A percentile compares a stretch with the other conserved stretches of the same genome.
phyloP scores from a whole-genome alignment of 768 basidiomycete species.

The Heimioporus sp. region DNA sequence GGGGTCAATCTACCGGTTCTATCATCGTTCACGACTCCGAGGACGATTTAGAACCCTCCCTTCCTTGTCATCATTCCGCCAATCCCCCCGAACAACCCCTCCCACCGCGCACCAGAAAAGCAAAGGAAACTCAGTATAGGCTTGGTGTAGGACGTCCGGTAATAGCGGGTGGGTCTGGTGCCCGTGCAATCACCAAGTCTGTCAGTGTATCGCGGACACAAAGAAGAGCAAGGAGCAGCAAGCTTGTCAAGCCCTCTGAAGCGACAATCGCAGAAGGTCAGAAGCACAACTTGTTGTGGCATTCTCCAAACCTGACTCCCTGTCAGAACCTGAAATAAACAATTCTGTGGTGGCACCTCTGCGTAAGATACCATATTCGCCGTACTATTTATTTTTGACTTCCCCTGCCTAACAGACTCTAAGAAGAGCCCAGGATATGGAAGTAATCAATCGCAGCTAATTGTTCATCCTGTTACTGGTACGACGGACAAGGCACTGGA shows the following conservation, averaged over 20 bases:
- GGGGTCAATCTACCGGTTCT: conserved; percentile 33
- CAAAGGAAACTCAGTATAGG: conserved; percentile 66
- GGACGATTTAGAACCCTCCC: conserved; percentile 38
- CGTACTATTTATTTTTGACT: not conserved
- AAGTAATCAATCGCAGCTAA: conserved; percentile 4
- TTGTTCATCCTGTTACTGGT: not conserved
- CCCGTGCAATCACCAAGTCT: conserved; percentile 64
- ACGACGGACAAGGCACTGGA: conserved; percentile 14
- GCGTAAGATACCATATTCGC: conserved; percentile 8
- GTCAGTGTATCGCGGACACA: conserved; percentile 44
- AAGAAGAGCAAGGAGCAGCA: conserved; percentile 50
- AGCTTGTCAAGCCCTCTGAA: conserved; percentile 48
- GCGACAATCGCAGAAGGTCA: conserved; percentile 58
- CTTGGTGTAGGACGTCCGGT: conserved; percentile 73
- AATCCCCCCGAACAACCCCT: conserved; percentile 16
- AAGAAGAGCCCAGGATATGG: conserved; percentile 1
- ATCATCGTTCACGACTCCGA: conserved; percentile 41
- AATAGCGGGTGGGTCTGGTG: conserved; percentile 62
- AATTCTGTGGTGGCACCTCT: conserved; percentile 3
- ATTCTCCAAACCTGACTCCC: conserved; percentile 10
- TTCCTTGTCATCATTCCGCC: conserved; percentile 16
- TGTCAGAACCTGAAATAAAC: conserved; percentile 26
- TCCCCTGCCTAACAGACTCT: conserved; percentile 1
- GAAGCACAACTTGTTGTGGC: not conserved
- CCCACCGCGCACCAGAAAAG: conserved; percentile 54